These are phyloP conservation scores for Aspergillus puulaauensis DNA, from an alignment of 2,329 filamentous ascomycete species.

Conservation along the genomic window DNA sequence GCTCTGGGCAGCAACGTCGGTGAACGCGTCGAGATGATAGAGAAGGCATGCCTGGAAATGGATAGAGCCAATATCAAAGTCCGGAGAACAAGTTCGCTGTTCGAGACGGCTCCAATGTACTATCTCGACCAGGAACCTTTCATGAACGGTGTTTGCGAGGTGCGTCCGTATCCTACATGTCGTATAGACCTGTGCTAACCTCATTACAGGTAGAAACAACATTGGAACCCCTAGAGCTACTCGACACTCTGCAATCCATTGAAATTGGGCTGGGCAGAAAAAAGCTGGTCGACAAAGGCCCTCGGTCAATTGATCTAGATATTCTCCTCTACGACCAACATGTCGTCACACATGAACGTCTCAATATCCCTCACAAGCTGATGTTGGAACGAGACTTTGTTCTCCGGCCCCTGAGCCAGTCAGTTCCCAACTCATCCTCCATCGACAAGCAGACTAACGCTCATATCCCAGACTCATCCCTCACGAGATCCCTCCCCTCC, in stretches of 20 bases:
- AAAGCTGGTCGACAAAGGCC: constrained; percentile 89
- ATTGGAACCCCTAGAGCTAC: constrained; percentile 69
- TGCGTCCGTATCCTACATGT: constrained; percentile 47
- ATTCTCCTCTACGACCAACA: constrained; percentile 78
- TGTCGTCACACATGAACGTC: constrained; percentile 64
- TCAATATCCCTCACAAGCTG: constrained; percentile 79
- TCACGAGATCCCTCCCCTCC: constrained; percentile 34
- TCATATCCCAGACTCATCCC: constrained; percentile 39
- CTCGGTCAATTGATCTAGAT: constrained; percentile 91
- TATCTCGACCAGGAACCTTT: constrained; percentile 85
- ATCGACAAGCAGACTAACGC: constrained; percentile 9
- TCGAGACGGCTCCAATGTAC: constrained; percentile 97
- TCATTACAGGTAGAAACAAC: constrained; percentile 71
- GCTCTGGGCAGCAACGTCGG: constrained; percentile 92
- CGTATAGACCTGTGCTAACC: constrained; percentile 1
- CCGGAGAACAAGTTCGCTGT: constrained; percentile 79
- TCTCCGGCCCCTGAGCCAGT: constrained; percentile 71
- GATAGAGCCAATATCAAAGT: constrained; percentile 70
- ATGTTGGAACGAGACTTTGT: constrained; percentile 95
- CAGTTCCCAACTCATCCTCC: constrained; percentile 11
- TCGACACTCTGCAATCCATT: constrained; percentile 80
- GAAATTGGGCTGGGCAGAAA: constrained; percentile 76
- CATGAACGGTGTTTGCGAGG: constrained; percentile 89
- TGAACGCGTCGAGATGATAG: constrained; percentile 80
- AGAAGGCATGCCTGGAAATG: constrained; percentile 78